Evolutionary conservation across 1,284 basidiomycete species (phyloP).

Genomic region (Ustilago lituana): DNA sequence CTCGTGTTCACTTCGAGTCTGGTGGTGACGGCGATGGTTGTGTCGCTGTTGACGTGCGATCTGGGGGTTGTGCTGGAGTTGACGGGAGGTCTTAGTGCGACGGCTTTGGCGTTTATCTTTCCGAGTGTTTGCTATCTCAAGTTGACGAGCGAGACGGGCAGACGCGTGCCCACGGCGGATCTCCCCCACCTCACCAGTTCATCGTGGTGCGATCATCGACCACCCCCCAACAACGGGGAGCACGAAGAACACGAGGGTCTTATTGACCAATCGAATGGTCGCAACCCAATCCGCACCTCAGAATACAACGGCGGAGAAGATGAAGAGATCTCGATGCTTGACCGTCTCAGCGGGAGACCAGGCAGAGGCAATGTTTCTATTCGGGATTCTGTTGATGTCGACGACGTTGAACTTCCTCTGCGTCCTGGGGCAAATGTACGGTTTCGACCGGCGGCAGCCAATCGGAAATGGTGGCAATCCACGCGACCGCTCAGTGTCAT

Average conservation of each 20-base stretch:
- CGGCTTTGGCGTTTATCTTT: conserved; percentile 88
- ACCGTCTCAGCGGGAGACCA: conserved; percentile 22
- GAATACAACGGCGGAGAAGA: conserved; percentile 42
- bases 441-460: conserved; percentile 45
- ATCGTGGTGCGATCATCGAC: conserved; percentile 32
- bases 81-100: conserved; percentile 92
- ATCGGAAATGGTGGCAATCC: conserved; percentile 62
- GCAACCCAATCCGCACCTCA: conserved; percentile 22
- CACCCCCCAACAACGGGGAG: too few relatives aligned
- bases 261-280: conserved; percentile 33
- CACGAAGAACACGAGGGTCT: conserved; percentile 22
- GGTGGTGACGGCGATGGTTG: conserved; percentile 82
- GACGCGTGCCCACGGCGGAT: conserved; percentile 39
- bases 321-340: conserved; percentile 25
- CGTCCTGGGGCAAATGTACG: conserved; percentile 58
- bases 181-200: conserved; percentile 28
- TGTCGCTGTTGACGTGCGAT: conserved; percentile 92
- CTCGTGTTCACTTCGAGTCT: conserved; percentile 88
- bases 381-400: conserved; percentile 44
- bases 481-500: conserved; percentile 61
- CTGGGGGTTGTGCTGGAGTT: conserved; percentile 97
- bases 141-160: conserved; percentile 54
- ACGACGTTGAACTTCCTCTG: conserved; percentile 62
- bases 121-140: conserved; percentile 66
- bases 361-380: conserved; percentile 3